Percentiles rank a stretch among this genome's conserved stretches.
Conservation (phyloP, 2,329 filamentous ascomycete species). For the Calonectria leucothoes region DNA sequence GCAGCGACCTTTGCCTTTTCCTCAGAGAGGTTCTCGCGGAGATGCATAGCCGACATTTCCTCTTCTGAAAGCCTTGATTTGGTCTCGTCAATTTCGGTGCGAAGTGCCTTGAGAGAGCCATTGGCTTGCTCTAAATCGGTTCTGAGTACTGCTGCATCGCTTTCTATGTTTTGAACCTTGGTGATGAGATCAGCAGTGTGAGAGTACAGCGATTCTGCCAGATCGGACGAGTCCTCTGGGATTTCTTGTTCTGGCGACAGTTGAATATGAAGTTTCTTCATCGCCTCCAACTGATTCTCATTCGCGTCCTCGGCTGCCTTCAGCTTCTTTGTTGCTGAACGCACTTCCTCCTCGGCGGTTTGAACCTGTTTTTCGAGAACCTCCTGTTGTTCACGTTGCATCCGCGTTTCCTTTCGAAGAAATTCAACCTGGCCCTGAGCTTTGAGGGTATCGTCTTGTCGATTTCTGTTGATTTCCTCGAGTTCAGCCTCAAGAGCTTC, state of each 20-base stretch:
- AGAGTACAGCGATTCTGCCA: slow-evolving; percentile 70
- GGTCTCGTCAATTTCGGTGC: slow-evolving; percentile 65
- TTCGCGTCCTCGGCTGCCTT: slow-evolving; percentile 62
- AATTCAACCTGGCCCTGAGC: slow-evolving; percentile 72
- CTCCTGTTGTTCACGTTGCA: slow-evolving; percentile 70
- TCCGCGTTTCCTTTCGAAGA: slow-evolving; percentile 68
- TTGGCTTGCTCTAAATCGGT: slow-evolving; percentile 73
- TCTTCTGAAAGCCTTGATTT: slow-evolving; percentile 64
- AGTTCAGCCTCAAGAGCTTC: slow-evolving; percentile 78
- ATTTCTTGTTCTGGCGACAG: slow-evolving; percentile 64
- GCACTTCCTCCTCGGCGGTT: slow-evolving; percentile 64
- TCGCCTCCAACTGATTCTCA: slow-evolving; percentile 62
- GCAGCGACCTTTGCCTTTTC: slow-evolving; percentile 66
- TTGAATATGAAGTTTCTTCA: slow-evolving; percentile 70
- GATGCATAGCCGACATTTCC: slow-evolving; percentile 62
- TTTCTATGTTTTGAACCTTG: slow-evolving; percentile 70
- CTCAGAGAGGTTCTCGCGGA: slow-evolving; percentile 65
- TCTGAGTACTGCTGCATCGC: slow-evolving; percentile 68
- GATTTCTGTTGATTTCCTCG: slow-evolving; percentile 69
- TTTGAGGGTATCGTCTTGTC: slow-evolving; percentile 67
- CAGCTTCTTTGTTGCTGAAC: slow-evolving; percentile 62
- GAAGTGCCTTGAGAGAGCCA: slow-evolving; percentile 64
- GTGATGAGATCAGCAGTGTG: slow-evolving; percentile 69
- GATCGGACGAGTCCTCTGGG: slow-evolving; percentile 66
- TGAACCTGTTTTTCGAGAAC: slow-evolving; percentile 69